A percentile compares a stretch with the other conserved stretches of the same genome.
phyloP scores from a whole-genome alignment of 2,329 filamentous ascomycete genomes.

The Erysiphe pulchra region DNA sequence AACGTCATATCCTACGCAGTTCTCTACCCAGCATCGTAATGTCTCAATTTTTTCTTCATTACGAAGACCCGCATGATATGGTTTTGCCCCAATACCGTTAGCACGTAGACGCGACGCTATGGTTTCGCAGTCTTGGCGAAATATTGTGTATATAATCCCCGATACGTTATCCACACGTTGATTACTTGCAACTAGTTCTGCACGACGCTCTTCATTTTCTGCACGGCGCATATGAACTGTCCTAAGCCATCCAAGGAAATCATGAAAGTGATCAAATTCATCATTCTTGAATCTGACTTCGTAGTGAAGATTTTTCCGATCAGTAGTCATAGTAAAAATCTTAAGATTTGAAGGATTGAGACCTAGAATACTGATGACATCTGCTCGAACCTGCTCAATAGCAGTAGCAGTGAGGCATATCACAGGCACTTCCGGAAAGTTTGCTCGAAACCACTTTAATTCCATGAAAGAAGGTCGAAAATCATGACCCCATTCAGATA shows the following conservation, averaged over 20 bases:
- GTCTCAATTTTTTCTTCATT: conserved; percentile 46
- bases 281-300: conserved; percentile 67
- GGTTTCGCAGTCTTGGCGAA: conserved; percentile 46
- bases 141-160: conserved; percentile 61
- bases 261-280: conserved; percentile 39
- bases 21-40: conserved; percentile 44
- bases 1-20: conserved; percentile 57
- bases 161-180: conserved; percentile 38
- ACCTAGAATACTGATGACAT: conserved; percentile 53
- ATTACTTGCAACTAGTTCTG: conserved; percentile 27
- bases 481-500: conserved; percentile 95
- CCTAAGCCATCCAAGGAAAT: conserved; percentile 56
- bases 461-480: conserved; percentile 83
- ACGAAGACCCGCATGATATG: conserved; percentile 45
- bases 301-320: conserved; percentile 67
- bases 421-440: conserved; percentile 64
- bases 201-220: conserved; percentile 25
- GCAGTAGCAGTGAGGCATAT: conserved; percentile 87
- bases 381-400: conserved; percentile 52
- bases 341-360: conserved; percentile 37
- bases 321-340: conserved; percentile 61
- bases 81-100: conserved; percentile 46
- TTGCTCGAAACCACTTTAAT: conserved; percentile 60
- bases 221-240: conserved; percentile 43
- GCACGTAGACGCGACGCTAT: conserved; percentile 38